phyloP scores from a whole-genome alignment of 805 yeast species.

The Monosporozyma unispora region DNA sequence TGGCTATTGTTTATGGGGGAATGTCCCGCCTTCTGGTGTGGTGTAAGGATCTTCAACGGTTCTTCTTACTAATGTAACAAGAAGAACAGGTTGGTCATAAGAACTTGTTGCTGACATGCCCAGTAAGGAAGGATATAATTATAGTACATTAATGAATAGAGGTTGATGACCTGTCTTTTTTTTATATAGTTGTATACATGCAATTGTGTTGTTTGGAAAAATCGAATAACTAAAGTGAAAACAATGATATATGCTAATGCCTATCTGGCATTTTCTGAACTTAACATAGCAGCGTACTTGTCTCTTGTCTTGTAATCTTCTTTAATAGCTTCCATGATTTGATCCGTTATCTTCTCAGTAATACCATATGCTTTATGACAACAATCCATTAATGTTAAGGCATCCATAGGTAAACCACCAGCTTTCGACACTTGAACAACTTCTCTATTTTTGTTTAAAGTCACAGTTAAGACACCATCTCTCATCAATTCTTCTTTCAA shows the following conservation, averaged over 20 bases:
- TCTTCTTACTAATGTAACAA: too few species aligned
- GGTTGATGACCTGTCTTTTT: background rate
- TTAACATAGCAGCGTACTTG: constrained; percentile 23
- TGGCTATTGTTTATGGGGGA: background rate
- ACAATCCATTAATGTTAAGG: constrained; percentile 57
- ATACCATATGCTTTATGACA: constrained; percentile 54
- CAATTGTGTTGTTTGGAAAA: background rate
- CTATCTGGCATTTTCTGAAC: constrained; percentile 29
- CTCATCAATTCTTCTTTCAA: constrained; percentile 67
- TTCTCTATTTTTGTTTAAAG: constrained; percentile 84
- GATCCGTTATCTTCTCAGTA: constrained; percentile 56
- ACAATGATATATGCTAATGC: constrained; percentile 3
- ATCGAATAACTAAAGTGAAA: background rate
- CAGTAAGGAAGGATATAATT: background rate
- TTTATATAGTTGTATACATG: background rate
- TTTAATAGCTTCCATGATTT: constrained; percentile 48
- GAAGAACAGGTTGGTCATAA: too few species aligned
- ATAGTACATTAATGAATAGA: background rate
- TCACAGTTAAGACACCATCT: constrained; percentile 73
- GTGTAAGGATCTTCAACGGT: too few species aligned
- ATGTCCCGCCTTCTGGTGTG: too few species aligned
- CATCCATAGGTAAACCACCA: constrained; percentile 82
- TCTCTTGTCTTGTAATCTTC: constrained; percentile 45
- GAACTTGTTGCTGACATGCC: too few species aligned
- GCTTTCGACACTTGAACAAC: constrained; percentile 83